Conservation (phyloP, 371 early-diverging fungal species). For the Mortierella sp. region DNA sequence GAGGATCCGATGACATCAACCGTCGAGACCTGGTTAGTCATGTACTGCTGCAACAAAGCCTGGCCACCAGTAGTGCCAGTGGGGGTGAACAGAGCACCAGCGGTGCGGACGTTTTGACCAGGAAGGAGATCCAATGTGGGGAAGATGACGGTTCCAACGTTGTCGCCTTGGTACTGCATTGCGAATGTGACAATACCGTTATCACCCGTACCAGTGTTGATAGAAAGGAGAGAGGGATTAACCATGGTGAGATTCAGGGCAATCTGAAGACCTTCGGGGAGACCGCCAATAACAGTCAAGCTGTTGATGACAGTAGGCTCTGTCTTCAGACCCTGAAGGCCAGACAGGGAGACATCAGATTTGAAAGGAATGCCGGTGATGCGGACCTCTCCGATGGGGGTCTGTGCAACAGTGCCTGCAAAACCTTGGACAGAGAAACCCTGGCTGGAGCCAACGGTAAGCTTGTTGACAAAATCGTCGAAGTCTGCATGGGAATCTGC, state of each 20-base stretch:
- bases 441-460: slow-evolving; percentile 58
- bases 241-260: slow-evolving; percentile 63
- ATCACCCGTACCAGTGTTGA: slow-evolving; percentile 59
- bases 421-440: slow-evolving; percentile 62
- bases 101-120: slow-evolving; percentile 58
- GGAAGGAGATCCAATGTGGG: slow-evolving; percentile 57
- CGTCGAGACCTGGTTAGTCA: slow-evolving; percentile 61
- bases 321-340: slow-evolving; percentile 68
- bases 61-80: slow-evolving; percentile 59
- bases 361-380: slow-evolving; percentile 66
- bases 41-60: slow-evolving; percentile 61
- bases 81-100: slow-evolving; percentile 62
- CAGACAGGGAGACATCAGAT: slow-evolving; percentile 61
- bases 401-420: slow-evolving; percentile 62
- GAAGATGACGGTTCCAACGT: slow-evolving; percentile 64
- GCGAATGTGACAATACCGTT: slow-evolving; percentile 57
- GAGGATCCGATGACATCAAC: slow-evolving; percentile 60
- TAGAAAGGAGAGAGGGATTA: slow-evolving; percentile 68
- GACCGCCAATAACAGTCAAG: slow-evolving; percentile 69
- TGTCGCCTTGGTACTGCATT: slow-evolving; percentile 57
- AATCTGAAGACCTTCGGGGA: slow-evolving; percentile 57
- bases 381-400: slow-evolving; percentile 66
- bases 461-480: slow-evolving; percentile 60
- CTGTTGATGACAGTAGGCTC: slow-evolving; percentile 62
- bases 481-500: slow-evolving; percentile 59